Base-by-base conservation (phyloP, 1,284 basidiomycete genomes). In the Ganoderma meredithae region DNA sequence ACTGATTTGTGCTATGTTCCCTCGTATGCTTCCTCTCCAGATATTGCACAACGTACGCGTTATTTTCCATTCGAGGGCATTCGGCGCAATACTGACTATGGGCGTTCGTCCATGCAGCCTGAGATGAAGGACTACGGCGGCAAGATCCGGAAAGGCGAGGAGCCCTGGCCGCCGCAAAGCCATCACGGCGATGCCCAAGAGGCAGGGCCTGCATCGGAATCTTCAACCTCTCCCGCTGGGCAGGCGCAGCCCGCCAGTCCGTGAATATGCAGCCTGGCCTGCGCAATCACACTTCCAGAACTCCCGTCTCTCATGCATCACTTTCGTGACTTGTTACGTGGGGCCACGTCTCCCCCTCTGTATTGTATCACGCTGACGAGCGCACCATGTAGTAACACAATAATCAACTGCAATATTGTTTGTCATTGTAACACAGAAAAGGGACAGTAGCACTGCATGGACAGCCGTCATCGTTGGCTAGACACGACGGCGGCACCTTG, bases 81-180 rank as follows among this genome's bases (percentile, higher is more conserved):
- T 19, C 33, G 2, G 5, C 36, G 3, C 22, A 8, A 19, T 12
- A 7, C 13, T 33, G 12, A 64, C 22, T 1, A 1, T 39, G 27
- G 4, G 17, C 7, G 4, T 22, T 33, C 49, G 1, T 41, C 52
- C 10, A 27, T 6, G 19, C n/a, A 69, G 65, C 69, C 67, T 22
- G 68, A 70, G 22, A 68, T 63, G 15, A 72, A 72, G 61, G 71
- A 72, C 4, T 39, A 69, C 1, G 71, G 71, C 1, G 65, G 33
- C n/a, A 68, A 70, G 53, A 70, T 72, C 17, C 63, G 63, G 56
- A 68, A 68, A 52, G 71, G 71, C 55, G 71, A 72, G 43, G 71
- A 68, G 40, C 64, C 67, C 0, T 72, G 71, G 71, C 69, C 71
- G 12, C 71, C 71, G 15, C 19, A 33, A 9, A 22, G 55, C 19